phyloP scores from a whole-genome alignment of 2,329 filamentous ascomycete genomes.

The Myotisia sp. region DNA sequence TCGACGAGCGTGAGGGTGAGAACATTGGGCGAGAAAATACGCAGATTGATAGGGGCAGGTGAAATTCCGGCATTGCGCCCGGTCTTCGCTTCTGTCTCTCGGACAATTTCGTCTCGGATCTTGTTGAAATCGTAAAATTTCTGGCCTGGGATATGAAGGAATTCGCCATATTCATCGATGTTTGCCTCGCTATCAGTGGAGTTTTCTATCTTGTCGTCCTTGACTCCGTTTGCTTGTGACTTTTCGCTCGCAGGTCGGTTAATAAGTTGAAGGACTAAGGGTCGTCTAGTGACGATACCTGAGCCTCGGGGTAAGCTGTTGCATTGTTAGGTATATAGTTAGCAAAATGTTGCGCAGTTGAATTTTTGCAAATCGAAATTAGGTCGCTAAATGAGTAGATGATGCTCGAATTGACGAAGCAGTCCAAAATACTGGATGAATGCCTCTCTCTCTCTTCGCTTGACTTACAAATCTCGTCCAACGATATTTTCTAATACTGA shows the following conservation, averaged over 20 bases:
- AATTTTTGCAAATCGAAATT: conserved; percentile 5
- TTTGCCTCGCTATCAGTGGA: conserved; percentile 79
- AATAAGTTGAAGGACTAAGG: conserved; percentile 93
- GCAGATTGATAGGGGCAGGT: conserved; percentile 87
- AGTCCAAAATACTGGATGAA: no score
- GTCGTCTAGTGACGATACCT: conserved; percentile 90
- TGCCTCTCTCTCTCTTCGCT: no score
- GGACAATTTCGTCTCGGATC: conserved; percentile 92
- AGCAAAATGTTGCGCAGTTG: conserved; percentile 15
- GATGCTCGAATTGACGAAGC: neutral
- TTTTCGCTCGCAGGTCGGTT: conserved; percentile 57
- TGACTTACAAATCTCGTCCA: conserved; percentile 85
- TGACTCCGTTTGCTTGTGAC: conserved; percentile 55
- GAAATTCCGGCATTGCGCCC: conserved; percentile 94
- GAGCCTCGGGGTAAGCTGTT: conserved; percentile 83
- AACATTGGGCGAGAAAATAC: conserved; percentile 97
- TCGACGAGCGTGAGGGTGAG: conserved; percentile 93
- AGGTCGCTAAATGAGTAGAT: conserved; percentile 1
- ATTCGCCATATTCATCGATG: conserved; percentile 94
- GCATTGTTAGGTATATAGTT: neutral
- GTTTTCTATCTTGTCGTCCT: conserved; percentile 48
- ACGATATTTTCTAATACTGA: conserved; percentile 98
- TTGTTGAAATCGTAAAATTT: conserved; percentile 98
- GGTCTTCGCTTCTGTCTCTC: conserved; percentile 92
- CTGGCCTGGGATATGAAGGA: conserved; percentile 90